These are phyloP conservation scores for Talaromyces sp. DNA, from an alignment of 2,329 filamentous ascomycete genomes.

Conservation along the genomic window DNA sequence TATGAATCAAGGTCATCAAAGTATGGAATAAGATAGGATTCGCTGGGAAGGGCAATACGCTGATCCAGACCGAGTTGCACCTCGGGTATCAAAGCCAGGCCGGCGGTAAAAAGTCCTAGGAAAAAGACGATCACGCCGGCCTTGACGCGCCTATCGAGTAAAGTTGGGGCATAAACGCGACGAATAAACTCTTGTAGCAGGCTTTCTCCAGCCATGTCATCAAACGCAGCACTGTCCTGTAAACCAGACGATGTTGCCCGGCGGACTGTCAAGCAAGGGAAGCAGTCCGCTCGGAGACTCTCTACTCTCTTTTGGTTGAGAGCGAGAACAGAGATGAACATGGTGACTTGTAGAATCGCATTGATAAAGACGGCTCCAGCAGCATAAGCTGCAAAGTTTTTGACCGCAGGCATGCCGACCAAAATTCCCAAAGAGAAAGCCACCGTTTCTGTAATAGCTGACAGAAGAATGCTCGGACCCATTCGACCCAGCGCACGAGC, in stretches of 20 bases:
- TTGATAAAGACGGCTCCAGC: slow-evolving; percentile 97
- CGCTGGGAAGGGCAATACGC: slow-evolving; percentile 85
- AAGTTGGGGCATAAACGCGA: slow-evolving; percentile 75
- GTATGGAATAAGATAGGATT: slow-evolving; percentile 91
- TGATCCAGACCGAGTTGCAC: slow-evolving; percentile 88
- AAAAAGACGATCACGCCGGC: slow-evolving; percentile 72
- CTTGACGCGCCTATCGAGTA: slow-evolving; percentile 78
- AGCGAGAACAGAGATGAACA: slow-evolving; percentile 88
- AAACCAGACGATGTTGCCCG: slow-evolving; percentile 63
- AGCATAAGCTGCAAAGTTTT: slow-evolving; percentile 95
- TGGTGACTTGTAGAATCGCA: slow-evolving; percentile 90
- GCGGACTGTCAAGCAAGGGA: slow-evolving; percentile 81
- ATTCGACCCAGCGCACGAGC: slow-evolving; percentile 88
- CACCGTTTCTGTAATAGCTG: slow-evolving; percentile 88
- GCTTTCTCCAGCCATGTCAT: slow-evolving; percentile 73
- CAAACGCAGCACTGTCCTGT: slow-evolving; percentile 63
- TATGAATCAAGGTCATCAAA: slow-evolving; percentile 96
- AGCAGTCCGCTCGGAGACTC: slow-evolving; percentile 80
- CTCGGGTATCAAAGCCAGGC: slow-evolving; percentile 75
- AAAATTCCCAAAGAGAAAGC: slow-evolving; percentile 90
- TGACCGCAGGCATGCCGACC: slow-evolving; percentile 95
- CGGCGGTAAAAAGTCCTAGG: slow-evolving; percentile 79
- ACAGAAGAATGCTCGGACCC: slow-evolving; percentile 93
- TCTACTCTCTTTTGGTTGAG: slow-evolving; percentile 91
- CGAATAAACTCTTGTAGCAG: slow-evolving; percentile 81